Evolutionary conservation across 139 green algal genomes (phyloP).

Genomic region (Closterium sp.): DNA sequence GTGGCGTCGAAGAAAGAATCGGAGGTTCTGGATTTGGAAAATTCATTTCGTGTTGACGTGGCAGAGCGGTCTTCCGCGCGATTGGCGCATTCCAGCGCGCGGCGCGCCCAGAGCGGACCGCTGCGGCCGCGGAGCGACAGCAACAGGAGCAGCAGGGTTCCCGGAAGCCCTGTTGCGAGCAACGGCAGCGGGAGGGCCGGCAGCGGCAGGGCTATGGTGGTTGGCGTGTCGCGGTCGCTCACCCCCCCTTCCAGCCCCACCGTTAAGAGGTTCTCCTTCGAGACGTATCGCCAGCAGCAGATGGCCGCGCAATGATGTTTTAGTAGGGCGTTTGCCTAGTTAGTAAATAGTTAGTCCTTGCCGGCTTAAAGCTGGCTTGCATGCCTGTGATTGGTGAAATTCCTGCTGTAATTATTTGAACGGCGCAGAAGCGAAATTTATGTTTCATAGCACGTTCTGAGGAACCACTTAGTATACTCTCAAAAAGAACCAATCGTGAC

Average conservation of each 20-base stretch:
- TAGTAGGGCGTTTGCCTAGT: too few relatives aligned
- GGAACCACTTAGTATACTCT: too few relatives aligned
- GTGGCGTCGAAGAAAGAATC: background rate
- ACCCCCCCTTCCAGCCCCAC: background rate
- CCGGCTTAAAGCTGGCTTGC: too few relatives aligned
- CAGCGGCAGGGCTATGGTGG: background rate
- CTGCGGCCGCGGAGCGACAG: background rate
- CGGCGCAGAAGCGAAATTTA: too few relatives aligned
- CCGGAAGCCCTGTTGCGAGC: background rate
- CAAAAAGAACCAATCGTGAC: too few relatives aligned
- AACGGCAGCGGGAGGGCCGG: background rate
- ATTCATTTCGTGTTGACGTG: background rate
- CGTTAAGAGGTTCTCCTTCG: background rate
- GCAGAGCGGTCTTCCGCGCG: background rate
- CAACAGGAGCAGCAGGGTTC: background rate
- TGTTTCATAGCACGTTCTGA: too few relatives aligned
- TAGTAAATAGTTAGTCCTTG: too few relatives aligned
- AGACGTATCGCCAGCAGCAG: background rate
- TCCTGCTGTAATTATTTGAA: too few relatives aligned
- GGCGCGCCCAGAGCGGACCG: background rate
- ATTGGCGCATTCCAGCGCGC: background rate
- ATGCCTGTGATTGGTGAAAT: too few relatives aligned
- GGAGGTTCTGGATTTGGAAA: background rate
- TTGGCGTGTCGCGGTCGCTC: background rate
- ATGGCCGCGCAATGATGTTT: background rate